Percentiles rank a stretch among this genome's conserved stretches.
phyloP scores from a whole-genome alignment of 176 grass and related monocot species.

The Carex parvula region DNA sequence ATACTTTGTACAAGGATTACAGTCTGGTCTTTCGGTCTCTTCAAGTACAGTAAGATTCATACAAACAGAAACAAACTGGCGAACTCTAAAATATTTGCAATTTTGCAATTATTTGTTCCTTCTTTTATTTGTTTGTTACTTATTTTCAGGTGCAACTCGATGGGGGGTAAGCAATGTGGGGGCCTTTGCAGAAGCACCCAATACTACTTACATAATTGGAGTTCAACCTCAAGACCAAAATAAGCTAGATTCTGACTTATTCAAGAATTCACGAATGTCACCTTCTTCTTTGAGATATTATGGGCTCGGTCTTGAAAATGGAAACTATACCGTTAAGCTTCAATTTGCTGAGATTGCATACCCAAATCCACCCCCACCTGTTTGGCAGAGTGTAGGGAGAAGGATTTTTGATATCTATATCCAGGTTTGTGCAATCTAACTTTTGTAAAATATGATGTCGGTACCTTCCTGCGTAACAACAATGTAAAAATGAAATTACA shows the following conservation, averaged over 20 bases:
- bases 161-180: slow-evolving; percentile 47
- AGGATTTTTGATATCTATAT: slow-evolving; percentile 53
- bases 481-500: neutral
- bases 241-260: slow-evolving; percentile 29
- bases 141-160: slow-evolving; percentile 16
- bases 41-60: neutral
- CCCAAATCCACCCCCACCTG: slow-evolving; percentile 16
- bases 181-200: slow-evolving; percentile 1
- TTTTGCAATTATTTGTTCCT: neutral
- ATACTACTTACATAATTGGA: slow-evolving; percentile 2
- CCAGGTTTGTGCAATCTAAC: slow-evolving; percentile 29
- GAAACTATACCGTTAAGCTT: slow-evolving; percentile 41
- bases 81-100: neutral
- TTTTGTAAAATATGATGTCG: neutral
- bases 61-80: neutral
- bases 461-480: neutral
- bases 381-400: slow-evolving; percentile 35
- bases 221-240: slow-evolving; percentile 28
- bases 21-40: neutral
- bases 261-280: slow-evolving; percentile 33
- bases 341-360: slow-evolving; percentile 35
- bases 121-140: neutral
- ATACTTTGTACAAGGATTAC: neutral
- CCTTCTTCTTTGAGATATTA: slow-evolving; percentile 62
- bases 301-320: slow-evolving; percentile 60